Conservation (phyloP, 2,329 filamentous ascomycete genomes). For the Penicillium aurantiogriseum region DNA sequence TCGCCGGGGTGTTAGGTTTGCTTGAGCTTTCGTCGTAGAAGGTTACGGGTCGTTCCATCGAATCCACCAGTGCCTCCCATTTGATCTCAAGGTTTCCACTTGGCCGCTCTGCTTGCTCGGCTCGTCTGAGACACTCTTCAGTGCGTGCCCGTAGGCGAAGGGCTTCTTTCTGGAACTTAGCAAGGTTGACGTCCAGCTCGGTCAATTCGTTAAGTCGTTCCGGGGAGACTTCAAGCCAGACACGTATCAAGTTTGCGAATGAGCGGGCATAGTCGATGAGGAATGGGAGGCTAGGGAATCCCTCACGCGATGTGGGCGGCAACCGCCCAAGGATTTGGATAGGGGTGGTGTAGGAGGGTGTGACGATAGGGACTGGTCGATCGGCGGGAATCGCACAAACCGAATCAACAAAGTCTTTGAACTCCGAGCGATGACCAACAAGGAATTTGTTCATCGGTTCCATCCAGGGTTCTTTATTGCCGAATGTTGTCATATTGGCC, state of each 20-base stretch:
- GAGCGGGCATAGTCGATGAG: constrained; percentile 85
- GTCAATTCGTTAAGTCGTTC: constrained; percentile 40
- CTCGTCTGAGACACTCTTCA: constrained; percentile 46
- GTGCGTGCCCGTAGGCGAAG: constrained; percentile 44
- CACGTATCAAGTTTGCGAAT: constrained; percentile 75
- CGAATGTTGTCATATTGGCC: constrained; percentile 86
- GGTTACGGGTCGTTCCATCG: constrained; percentile 46
- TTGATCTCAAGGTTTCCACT: constrained; percentile 47
- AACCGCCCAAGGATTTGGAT: constrained; percentile 83
- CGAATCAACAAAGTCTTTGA: constrained; percentile 83
- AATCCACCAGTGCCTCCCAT: constrained; percentile 51
- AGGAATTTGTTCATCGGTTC: constrained; percentile 95
- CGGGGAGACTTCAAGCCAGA: constrained; percentile 46
- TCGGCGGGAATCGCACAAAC: constrained; percentile 81
- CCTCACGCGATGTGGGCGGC: constrained; percentile 77
- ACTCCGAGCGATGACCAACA: constrained; percentile 68
- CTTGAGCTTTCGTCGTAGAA: constrained; percentile 43
- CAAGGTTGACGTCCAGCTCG: constrained; percentile 39
- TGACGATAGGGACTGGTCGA: constrained; percentile 61
- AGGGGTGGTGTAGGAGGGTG: constrained; percentile 87
- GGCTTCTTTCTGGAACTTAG: constrained; percentile 47
- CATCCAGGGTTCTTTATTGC: constrained; percentile 98
- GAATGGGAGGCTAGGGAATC: constrained; percentile 89
- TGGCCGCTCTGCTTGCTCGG: constrained; percentile 50
- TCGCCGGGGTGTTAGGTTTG: constrained; percentile 39